Evolutionary conservation across 2,329 filamentous ascomycete species (phyloP), one percentile per base, ranked within the genome.

Genomic region (Scopulariopsis brevicaulis): DNA sequence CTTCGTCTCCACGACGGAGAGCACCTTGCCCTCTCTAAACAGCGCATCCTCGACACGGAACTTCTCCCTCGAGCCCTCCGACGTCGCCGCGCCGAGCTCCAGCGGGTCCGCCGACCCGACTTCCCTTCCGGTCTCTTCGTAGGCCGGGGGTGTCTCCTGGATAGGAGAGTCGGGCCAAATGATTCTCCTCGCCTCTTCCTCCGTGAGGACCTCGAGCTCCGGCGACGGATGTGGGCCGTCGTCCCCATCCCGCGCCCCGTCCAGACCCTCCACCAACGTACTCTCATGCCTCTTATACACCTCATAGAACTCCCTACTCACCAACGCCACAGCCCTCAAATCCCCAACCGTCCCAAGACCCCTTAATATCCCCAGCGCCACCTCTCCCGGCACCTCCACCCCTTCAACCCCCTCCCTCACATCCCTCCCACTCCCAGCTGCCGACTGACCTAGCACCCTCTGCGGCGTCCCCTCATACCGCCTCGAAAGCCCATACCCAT

Each of bases 401-500:
- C 28, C 53, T 28, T 32, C 10, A 4, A 12, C 15, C 4, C 18
- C 34, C 14, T 40, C 34, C 4, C 20, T 48, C 40, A 5, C 50
- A 52, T 12, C 35, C 18, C 18, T 28, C 4, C 15, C 35, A 53
- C 10, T 24, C 18, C 51, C 35, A 28, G 48, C 60, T 53, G 32
- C 18, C 50, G 50, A 57, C 57, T 50, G 53, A 54, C 52, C 8
- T 12, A 63, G 51, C 15, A 71, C 65, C 1, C 62, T 62, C 63
- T 77, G 72, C 3, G 71, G 72, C 58, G 72, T 68, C 1, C 64
- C 57, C 40, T 67, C 65, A 43, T 62, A 63, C 56, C 74, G 66
- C 62, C 73, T 74, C 2, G 74, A 77, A 2, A 80, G 60, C 0
- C 70, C 77, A 78, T 77, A 81, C 5, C 77, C 78, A 35, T 76